Percentiles rank a stretch among this genome's conserved stretches.
phyloP scores from a whole-genome alignment of 2,329 filamentous ascomycete genomes.

The Colletotrichum musae region DNA sequence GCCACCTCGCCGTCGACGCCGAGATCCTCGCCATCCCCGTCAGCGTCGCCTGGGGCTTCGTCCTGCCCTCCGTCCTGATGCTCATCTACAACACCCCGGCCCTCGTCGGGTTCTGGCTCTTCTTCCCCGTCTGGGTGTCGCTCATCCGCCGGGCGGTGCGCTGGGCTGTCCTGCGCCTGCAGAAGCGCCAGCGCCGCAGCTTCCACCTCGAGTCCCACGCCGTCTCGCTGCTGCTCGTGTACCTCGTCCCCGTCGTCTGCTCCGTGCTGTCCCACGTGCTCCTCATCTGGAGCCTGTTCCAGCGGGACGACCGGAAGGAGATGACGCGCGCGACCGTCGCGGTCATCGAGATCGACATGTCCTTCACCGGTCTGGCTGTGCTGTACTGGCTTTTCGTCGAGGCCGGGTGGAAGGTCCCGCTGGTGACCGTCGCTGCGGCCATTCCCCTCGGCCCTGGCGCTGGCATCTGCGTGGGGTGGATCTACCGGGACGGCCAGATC shows the following conservation, averaged over 20 bases:
- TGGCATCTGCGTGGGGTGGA: constrained; percentile 55
- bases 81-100: constrained; percentile 56
- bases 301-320: constrained; percentile 62
- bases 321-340: constrained; percentile 63
- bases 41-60: constrained; percentile 63
- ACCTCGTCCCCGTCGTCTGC: constrained; percentile 59
- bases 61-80: constrained; percentile 62
- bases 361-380: constrained; percentile 62
- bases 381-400: constrained; percentile 69
- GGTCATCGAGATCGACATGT: constrained; percentile 63
- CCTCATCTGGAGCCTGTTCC: constrained; percentile 56
- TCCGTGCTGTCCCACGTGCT: constrained; percentile 60
- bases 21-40: constrained; percentile 72
- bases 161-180: constrained; percentile 41
- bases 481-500: constrained; percentile 56
- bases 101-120: constrained; percentile 62
- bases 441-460: constrained; percentile 56
- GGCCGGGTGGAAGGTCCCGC: constrained; percentile 59
- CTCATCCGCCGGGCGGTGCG: constrained; percentile 57
- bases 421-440: constrained; percentile 49
- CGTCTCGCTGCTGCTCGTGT: constrained; percentile 57
- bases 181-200: constrained; percentile 45
- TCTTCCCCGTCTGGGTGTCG: constrained; percentile 66
- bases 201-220: constrained; percentile 61
- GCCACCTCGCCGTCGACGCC: constrained; percentile 57